Conservation (phyloP, 2,329 filamentous ascomycete species). For the Aureobasidium pullulans region DNA sequence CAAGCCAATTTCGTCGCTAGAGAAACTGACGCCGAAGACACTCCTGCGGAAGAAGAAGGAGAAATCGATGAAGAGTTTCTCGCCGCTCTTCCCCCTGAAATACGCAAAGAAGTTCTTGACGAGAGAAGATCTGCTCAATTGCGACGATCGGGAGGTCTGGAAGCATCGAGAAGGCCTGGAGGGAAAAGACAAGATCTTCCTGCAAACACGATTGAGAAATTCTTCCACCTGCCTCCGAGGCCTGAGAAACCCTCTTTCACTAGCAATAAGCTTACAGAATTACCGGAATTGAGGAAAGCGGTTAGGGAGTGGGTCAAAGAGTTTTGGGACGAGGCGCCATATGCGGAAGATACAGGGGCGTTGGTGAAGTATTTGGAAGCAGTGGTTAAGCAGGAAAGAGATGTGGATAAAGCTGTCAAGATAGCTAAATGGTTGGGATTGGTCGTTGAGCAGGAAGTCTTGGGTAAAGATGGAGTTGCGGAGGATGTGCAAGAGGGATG, state of each 20-base stretch:
- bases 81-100: slow-evolving; percentile 72
- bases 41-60: slow-evolving; percentile 34
- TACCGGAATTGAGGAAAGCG: slow-evolving; percentile 64
- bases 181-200: slow-evolving; percentile 17
- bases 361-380: slow-evolving; percentile 63
- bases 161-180: slow-evolving; percentile 17
- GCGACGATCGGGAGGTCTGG: slow-evolving; percentile 41
- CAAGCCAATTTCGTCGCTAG: slow-evolving; percentile 64
- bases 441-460: slow-evolving; percentile 27
- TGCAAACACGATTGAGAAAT: slow-evolving; percentile 27
- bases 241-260: slow-evolving; percentile 55
- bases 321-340: slow-evolving; percentile 68
- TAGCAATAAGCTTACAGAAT: slow-evolving; percentile 44
- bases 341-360: slow-evolving; percentile 67
- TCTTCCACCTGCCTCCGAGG: slow-evolving; percentile 41
- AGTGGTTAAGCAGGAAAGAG: slow-evolving; percentile 65
- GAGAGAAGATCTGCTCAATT: slow-evolving; percentile 61
- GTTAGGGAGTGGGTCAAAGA: slow-evolving; percentile 68
- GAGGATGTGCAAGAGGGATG: slow-evolving; percentile 24
- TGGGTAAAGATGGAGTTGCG: slow-evolving; percentile 11
- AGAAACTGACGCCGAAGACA: slow-evolving; percentile 27
- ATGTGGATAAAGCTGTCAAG: slow-evolving; percentile 66
- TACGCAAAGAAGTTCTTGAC: slow-evolving; percentile 68
- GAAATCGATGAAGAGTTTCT: slow-evolving; percentile 67
- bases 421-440: slow-evolving; percentile 58